Evolutionary conservation across 2,329 filamentous ascomycete genomes (phyloP).

Genomic region (Chaetomiaceae sp.): DNA sequence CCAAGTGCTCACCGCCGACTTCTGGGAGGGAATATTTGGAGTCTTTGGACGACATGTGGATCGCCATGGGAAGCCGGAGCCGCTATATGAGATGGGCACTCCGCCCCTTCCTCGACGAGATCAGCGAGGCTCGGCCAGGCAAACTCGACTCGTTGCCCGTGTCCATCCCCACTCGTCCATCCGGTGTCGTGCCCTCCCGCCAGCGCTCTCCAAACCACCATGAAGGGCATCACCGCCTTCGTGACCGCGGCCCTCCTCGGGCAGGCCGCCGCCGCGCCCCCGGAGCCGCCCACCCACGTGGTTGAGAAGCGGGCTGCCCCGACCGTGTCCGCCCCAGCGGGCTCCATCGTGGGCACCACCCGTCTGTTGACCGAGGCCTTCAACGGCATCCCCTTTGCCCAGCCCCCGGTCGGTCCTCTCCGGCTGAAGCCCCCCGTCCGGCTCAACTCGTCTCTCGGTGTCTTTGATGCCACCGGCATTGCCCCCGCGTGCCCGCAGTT

Average conservation of each 20-base stretch:
- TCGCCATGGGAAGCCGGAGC: background rate
- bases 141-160: background rate
- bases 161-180: background rate
- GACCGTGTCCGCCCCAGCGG: conserved; percentile 51
- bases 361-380: conserved; percentile 58
- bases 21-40: background rate
- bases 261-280: conserved; percentile 22
- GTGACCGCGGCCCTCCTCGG: conserved; percentile 23
- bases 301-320: conserved; percentile 45
- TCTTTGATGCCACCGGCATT: conserved; percentile 53
- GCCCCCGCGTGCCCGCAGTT: conserved; percentile 70
- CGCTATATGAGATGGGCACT: conserved; percentile 10
- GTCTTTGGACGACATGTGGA: background rate
- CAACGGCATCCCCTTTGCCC: conserved; percentile 70
- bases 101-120: background rate
- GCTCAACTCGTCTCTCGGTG: conserved; percentile 54
- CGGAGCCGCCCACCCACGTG: conserved; percentile 27
- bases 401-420: conserved; percentile 61
- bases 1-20: conserved; percentile 3
- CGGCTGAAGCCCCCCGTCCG: conserved; percentile 66
- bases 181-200: background rate
- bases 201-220: conserved; percentile 14
- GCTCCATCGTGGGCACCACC: conserved; percentile 51
- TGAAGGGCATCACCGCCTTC: conserved; percentile 24
- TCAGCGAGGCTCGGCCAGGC: conserved; percentile 4